These are phyloP conservation scores for Magnolia sinica DNA, from an alignment of 164 flowering plant genomes.

Conservation along the genomic window DNA sequence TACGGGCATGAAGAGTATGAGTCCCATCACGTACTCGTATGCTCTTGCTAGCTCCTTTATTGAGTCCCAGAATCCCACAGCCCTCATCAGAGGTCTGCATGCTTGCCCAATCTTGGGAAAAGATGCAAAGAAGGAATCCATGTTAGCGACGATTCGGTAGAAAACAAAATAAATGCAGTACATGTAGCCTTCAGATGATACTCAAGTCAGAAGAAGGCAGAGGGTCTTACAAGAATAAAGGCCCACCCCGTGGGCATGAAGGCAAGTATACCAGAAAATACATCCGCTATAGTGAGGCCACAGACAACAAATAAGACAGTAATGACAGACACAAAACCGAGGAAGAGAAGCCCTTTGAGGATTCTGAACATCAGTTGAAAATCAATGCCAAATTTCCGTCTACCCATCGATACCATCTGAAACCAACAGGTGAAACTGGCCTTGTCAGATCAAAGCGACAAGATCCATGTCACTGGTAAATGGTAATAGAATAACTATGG, in stretches of 20 bases:
- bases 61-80: conserved; percentile 72
- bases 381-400: conserved; percentile 80
- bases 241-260: conserved; percentile 99
- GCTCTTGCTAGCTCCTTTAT: conserved; percentile 78
- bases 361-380: conserved; percentile 98
- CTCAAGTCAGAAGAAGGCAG: too few relatives aligned
- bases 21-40: conserved; percentile 85
- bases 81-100: conserved; percentile 51
- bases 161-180: neutral
- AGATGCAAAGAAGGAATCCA: conserved; percentile 6
- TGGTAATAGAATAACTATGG: neutral
- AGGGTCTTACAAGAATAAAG: conserved; percentile 64
- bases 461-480: neutral
- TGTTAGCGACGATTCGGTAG: neutral
- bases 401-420: conserved; percentile 95
- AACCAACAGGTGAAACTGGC: conserved; percentile 7
- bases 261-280: conserved; percentile 74
- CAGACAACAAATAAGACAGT: conserved; percentile 80
- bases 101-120: conserved; percentile 73
- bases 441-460: neutral
- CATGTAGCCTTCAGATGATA: too few relatives aligned
- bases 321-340: conserved; percentile 80
- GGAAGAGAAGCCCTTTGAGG: conserved; percentile 82
- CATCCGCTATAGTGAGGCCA: conserved; percentile 64
- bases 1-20: conserved; percentile 73